Evolutionary conservation across 441 rosid genomes (phyloP).

Genomic region (Populus hybrid): DNA sequence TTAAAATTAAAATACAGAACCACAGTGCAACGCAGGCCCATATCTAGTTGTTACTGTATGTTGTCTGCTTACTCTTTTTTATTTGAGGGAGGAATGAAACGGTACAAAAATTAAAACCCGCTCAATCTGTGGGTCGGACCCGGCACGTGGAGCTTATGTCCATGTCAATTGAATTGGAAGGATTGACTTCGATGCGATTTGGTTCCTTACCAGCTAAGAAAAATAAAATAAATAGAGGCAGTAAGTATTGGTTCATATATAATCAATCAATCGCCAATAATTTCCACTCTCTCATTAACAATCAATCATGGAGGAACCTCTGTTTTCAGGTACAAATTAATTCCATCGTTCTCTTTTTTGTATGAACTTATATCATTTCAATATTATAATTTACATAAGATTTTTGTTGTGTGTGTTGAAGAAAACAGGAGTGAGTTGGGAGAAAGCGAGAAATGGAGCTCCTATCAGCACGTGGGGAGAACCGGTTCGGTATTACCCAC

Average conservation of each 20-base stretch:
- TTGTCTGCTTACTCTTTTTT: neutral
- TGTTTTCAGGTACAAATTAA: constrained; percentile 57
- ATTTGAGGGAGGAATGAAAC: neutral
- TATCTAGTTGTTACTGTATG: too few species aligned
- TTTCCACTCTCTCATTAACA: neutral
- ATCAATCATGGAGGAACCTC: constrained; percentile 71
- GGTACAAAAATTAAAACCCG: neutral
- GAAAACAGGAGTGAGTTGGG: constrained; percentile 40
- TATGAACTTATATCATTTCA: neutral
- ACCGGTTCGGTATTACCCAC: constrained; percentile 60
- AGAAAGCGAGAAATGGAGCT: constrained; percentile 58
- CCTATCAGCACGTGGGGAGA: constrained; percentile 74
- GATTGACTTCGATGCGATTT: neutral
- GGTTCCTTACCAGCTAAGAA: constrained; percentile 43
- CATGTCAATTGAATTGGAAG: neutral
- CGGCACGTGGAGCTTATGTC: neutral
- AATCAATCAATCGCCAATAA: neutral
- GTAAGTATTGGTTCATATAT: neutral
- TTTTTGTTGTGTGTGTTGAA: constrained; percentile 14
- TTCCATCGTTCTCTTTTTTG: neutral
- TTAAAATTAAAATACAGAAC: too few species aligned
- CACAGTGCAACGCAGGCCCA: too few species aligned
- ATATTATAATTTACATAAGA: neutral
- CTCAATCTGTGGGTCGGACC: constrained; percentile 7
- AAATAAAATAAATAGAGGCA: neutral